Evolutionary conservation across 2,329 filamentous ascomycete genomes (phyloP).

Genomic region (Claviceps fusiformis): DNA sequence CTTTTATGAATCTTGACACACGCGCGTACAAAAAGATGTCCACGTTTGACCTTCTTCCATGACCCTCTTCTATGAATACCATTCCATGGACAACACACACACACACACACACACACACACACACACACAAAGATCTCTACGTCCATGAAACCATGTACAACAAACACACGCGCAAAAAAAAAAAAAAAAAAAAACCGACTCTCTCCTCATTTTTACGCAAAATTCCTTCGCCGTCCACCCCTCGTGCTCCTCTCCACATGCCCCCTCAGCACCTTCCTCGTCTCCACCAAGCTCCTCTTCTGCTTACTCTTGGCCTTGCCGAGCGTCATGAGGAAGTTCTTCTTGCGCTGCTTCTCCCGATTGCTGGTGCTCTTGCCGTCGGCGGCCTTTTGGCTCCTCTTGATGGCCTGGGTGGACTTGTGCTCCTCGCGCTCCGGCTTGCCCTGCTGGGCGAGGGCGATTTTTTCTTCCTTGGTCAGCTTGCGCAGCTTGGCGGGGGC

Average conservation of each 20-base stretch:
- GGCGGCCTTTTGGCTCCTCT: conserved; percentile 74
- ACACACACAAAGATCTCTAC: no score
- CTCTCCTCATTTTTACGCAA: background rate
- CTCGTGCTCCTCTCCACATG: conserved; percentile 75
- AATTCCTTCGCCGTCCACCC: conserved; percentile 70
- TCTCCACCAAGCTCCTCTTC: conserved; percentile 84
- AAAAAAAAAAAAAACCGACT: background rate
- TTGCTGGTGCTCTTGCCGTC: conserved; percentile 96
- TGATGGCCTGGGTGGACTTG: conserved; percentile 71
- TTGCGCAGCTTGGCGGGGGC: conserved; percentile 71
- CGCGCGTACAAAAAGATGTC: no score
- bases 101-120: no score
- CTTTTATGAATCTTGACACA: no score
- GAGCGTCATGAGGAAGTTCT: conserved; percentile 98
- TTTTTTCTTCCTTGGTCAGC: conserved; percentile 76
- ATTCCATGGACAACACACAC: no score
- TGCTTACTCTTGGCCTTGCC: conserved; percentile 93
- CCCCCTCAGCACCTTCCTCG: conserved; percentile 62
- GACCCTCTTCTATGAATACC: no score
- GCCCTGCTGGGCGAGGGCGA: conserved; percentile 70
- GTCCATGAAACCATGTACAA: no score
- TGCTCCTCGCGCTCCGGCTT: conserved; percentile 67
- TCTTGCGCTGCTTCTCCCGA: conserved; percentile 89
- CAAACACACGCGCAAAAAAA: background rate
- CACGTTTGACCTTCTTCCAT: no score